These are phyloP conservation scores for Aspergillus sp. DNA, from an alignment of 2,329 filamentous ascomycete species.

Conservation along the genomic window DNA sequence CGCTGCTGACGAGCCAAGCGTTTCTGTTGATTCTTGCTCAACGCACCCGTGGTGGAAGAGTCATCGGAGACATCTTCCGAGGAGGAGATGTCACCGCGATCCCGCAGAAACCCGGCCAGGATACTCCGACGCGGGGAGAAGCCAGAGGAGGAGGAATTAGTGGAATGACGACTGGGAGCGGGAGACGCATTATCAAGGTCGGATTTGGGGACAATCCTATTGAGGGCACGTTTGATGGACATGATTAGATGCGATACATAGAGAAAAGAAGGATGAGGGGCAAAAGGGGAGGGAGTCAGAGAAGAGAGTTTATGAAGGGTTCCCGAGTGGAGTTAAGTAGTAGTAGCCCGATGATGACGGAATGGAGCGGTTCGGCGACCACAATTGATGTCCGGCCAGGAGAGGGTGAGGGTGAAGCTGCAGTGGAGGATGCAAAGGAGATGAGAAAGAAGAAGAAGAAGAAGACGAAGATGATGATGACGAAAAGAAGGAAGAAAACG, in stretches of 20 bases:
- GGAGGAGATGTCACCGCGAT: constrained; percentile 40
- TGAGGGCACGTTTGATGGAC: constrained; percentile 47
- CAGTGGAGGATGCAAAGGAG: neutral
- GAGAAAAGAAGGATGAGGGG: neutral
- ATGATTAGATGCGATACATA: constrained; percentile 30
- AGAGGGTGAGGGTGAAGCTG: neutral
- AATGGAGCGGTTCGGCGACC: neutral
- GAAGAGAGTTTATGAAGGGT: neutral
- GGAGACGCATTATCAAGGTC: constrained; percentile 2
- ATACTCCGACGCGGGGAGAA: constrained; percentile 39
- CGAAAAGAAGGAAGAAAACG: neutral
- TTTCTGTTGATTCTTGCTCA: constrained; percentile 48
- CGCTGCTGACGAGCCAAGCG: constrained; percentile 41
- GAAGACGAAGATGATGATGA: neutral
- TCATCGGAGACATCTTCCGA: constrained; percentile 43
- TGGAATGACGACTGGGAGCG: constrained; percentile 5
- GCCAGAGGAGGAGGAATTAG: constrained; percentile 18
- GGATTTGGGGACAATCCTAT: constrained; percentile 32
- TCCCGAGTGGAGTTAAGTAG: neutral
- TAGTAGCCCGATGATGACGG: neutral
- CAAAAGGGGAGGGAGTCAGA: neutral
- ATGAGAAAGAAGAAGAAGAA: neutral
- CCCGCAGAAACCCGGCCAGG: constrained; percentile 39
- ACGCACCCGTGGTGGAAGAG: constrained; percentile 29
- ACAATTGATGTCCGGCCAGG: neutral